Percentiles rank a stretch among this genome's conserved stretches.
phyloP scores from a whole-genome alignment of 2,329 filamentous ascomycete species.

The Aspergillus clavatus region DNA sequence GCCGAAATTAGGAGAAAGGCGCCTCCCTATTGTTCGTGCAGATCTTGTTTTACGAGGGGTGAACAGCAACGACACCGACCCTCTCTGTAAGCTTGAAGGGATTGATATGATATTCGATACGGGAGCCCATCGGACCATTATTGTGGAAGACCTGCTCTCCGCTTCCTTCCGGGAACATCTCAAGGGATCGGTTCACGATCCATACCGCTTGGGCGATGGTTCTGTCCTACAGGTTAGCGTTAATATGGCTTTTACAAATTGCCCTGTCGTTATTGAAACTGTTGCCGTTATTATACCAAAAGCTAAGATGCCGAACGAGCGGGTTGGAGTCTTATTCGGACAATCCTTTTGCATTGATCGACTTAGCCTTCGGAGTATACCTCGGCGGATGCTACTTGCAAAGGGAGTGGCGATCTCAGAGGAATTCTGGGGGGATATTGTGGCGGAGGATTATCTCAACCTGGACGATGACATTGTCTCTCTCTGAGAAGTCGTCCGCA shows the following conservation, averaged over 20 bases:
- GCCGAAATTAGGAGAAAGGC: neutral
- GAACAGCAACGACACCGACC: constrained; percentile 1
- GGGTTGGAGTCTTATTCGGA: constrained; percentile 9
- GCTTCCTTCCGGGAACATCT: constrained; percentile 6
- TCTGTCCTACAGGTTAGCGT: constrained; percentile 2
- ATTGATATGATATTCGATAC: constrained; percentile 7
- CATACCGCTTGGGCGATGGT: constrained; percentile 5
- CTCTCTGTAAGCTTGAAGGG: constrained; percentile 3
- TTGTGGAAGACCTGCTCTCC: constrained; percentile 6
- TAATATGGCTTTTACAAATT: constrained; percentile 6
- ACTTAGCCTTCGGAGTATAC: constrained; percentile 5
- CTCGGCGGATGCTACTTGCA: constrained; percentile 7
- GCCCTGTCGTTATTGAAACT: constrained; percentile 1
- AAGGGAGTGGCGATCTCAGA: constrained; percentile 6
- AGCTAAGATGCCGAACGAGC: constrained; percentile 8
- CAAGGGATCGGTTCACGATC: constrained; percentile 3
- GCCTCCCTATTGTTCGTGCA: constrained; percentile 1
- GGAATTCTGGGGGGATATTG: constrained; percentile 11
- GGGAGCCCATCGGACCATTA: constrained; percentile 5
- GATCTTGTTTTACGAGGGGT: neutral
- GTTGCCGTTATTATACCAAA: constrained; percentile 1
- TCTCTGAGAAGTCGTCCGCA: constrained; percentile 1
- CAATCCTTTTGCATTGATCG: constrained; percentile 8
- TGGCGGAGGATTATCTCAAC: constrained; percentile 10
- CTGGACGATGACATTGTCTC: constrained; percentile 4